Evolutionary conservation across 768 basidiomycete species (phyloP).

Genomic region (Mycena galericulata): DNA sequence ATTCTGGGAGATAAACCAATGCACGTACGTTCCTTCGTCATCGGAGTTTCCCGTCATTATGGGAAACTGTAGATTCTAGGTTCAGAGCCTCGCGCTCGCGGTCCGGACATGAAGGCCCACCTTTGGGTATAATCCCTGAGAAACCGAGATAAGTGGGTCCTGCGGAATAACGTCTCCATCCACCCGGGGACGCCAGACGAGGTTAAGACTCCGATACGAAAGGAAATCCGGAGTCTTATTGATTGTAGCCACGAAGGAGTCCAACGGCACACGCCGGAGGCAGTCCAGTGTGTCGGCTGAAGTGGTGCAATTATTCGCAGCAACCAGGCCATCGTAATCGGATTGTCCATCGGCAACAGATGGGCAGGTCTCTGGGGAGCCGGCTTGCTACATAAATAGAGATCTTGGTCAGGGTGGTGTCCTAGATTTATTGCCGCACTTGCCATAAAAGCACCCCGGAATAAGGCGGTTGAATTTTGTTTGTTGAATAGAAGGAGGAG

Average conservation of each 20-base stretch:
- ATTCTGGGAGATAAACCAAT: neutral
- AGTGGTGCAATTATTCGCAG: constrained; percentile 38
- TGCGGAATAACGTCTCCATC: constrained; percentile 54
- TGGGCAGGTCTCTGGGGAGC: neutral
- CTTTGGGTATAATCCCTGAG: constrained; percentile 49
- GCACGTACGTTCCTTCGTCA: constrained; percentile 56
- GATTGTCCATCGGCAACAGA: neutral
- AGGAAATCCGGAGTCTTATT: constrained; percentile 46
- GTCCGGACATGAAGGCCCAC: constrained; percentile 30
- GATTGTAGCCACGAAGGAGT: constrained; percentile 45
- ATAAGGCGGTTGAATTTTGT: neutral
- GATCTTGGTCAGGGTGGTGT: no score
- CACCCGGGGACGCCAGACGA: constrained; percentile 52
- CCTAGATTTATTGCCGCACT: neutral
- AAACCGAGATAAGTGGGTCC: constrained; percentile 45
- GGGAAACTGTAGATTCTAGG: constrained; percentile 36
- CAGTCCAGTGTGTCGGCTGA: constrained; percentile 47
- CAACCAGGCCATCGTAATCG: constrained; percentile 19
- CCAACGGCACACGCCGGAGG: constrained; percentile 46
- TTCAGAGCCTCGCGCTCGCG: neutral
- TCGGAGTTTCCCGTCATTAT: constrained; percentile 51
- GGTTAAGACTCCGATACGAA: constrained; percentile 42
- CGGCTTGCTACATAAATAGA: constrained; percentile 3
- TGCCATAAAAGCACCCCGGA: constrained; percentile 10
- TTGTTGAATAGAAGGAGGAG: constrained; percentile 12